phyloP scores from a whole-genome alignment of 2,329 filamentous ascomycete genomes.

The Botryosphaeria dothidea region DNA sequence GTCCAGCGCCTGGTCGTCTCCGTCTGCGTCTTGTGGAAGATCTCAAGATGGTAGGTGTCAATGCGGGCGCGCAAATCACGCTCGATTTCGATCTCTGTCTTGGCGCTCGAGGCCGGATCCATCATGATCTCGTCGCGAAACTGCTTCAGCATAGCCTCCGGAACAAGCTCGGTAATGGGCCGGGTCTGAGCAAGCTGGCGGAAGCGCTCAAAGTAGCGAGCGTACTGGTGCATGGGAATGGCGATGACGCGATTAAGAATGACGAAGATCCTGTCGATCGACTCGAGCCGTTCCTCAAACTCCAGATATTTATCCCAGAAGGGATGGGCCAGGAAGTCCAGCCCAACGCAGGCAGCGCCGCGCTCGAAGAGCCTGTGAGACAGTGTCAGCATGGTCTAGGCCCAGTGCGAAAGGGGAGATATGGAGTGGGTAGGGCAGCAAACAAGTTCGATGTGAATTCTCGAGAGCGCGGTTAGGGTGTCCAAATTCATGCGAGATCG shows the following conservation, averaged over 20 bases:
- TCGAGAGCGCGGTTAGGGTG: slow-evolving; percentile 14
- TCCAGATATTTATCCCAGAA: slow-evolving; percentile 99
- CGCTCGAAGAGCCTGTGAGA: slow-evolving; percentile 81
- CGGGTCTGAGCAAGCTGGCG: slow-evolving; percentile 72
- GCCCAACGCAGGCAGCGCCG: slow-evolving; percentile 77
- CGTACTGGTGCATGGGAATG: slow-evolving; percentile 95
- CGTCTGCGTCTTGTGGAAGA: slow-evolving; percentile 77
- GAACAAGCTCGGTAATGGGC: slow-evolving; percentile 71
- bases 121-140: slow-evolving; percentile 72
- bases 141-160: slow-evolving; percentile 65
- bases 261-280: slow-evolving; percentile 79
- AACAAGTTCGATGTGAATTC: slow-evolving; percentile 36
- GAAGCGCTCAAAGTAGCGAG: slow-evolving; percentile 91
- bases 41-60: slow-evolving; percentile 76
- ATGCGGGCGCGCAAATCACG: slow-evolving; percentile 78
- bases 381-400: slow-evolving; percentile 39
- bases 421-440: slow-evolving; percentile 41
- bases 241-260: slow-evolving; percentile 81
- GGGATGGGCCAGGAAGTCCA: slow-evolving; percentile 91
- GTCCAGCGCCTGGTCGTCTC: slow-evolving; percentile 94
- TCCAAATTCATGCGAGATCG: slow-evolving; percentile 19
- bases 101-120: slow-evolving; percentile 53
- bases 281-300: slow-evolving; percentile 88
- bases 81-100: slow-evolving; percentile 77
- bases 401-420: slow-evolving; percentile 27